Evolutionary conservation across 176 grass and related monocot species (phyloP), one percentile per base, ranked within the genome.

Genomic region (Leersia perrieri): DNA sequence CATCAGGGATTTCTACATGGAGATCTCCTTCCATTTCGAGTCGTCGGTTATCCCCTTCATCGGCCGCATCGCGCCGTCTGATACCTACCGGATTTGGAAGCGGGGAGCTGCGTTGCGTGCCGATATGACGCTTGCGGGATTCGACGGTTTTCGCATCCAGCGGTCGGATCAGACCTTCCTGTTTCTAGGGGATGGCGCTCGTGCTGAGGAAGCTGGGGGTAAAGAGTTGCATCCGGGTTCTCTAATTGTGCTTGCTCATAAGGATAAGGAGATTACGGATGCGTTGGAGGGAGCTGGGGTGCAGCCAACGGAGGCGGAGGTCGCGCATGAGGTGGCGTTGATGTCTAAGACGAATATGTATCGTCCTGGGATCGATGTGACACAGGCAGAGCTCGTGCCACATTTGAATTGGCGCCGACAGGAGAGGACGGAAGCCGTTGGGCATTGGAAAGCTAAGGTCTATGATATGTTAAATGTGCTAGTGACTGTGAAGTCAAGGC

Each of bases 331-430:
- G 86, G 96, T 99, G 39, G 81, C 92, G 1, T 33, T 95, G 44
- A 99, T 99, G 96, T 95, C 92, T 7, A 92, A 95, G 84, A 99
- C 96, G 13, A 99, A 99, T 34, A 99, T 99, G 96, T 99, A 95
- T 33, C 82, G 96, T 0, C 96, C 96, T 0, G 96, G 96, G 16
- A 99, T 99, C 4, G 96, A 99, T 4, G 96, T 99, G 13, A 99
- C 96, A 0, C 96, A 99, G 84, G 96, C 96, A 0, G 92, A 95
- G n/a, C 92, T 99, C 10, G 79, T 95, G 20, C 90, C 96, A 0
- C 96, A 99, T 63, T 71, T 99, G 71, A 99, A 93, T 34, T 99
- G 96, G 96, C 91, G 96, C 38, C 76, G 96, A 18, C 93, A 95
- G 1, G 96, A 95, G 87, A 90, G 87, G 82, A 66, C 79, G 5